Base-by-base conservation (phyloP, 176 grass and related monocot species). In the Tuctoria greenei region DNA sequence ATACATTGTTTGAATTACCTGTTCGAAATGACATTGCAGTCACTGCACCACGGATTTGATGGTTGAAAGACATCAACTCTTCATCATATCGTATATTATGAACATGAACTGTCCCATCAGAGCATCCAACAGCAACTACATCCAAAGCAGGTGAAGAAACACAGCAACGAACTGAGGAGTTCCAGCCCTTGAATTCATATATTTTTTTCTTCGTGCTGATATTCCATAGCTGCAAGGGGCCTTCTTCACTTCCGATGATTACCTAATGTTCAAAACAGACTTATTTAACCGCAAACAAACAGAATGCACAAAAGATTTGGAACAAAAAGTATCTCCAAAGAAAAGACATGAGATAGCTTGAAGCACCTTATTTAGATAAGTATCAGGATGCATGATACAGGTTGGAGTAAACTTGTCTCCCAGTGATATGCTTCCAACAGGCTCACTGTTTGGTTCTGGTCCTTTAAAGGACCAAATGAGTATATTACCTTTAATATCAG, bases 1-100 rank as follows among this genome's bases (percentile, higher is more conserved):
- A 41, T 63, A 35, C 59, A 38, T 40, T 37, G 66, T 82, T 39
- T 10, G 64, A 73, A 78, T 42, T 64, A 98, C 95, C 95, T 88
- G 95, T 92, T 86, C 91, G 86, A 77, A 98, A 98, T 86, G 95
- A 92, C 79, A 98, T 79, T 67, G 95, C 89, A 75, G 91, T 98
- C 63, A 98, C 91, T 79, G 89, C 82, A 56, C 95, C 95, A 79
- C 91, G 91, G 43, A 89, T 86, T 64, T 90, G 84, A 92, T 95
- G 95, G 50, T 84, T 91, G 83, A 98, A 98, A 79, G 84, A 94
- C 77, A 92, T 87, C 66, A 88, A 64, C 69, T 95, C 89, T 87
- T 90, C 76, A 66, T 95, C 82, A 86, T 86, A 90, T 46, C 82
- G 85, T 61, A 95, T 73, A 81, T 98, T 98, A 71, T 95, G 91